Conservation (phyloP, 495 filamentous ascomycete species). For the Geoglossum glabrum region DNA sequence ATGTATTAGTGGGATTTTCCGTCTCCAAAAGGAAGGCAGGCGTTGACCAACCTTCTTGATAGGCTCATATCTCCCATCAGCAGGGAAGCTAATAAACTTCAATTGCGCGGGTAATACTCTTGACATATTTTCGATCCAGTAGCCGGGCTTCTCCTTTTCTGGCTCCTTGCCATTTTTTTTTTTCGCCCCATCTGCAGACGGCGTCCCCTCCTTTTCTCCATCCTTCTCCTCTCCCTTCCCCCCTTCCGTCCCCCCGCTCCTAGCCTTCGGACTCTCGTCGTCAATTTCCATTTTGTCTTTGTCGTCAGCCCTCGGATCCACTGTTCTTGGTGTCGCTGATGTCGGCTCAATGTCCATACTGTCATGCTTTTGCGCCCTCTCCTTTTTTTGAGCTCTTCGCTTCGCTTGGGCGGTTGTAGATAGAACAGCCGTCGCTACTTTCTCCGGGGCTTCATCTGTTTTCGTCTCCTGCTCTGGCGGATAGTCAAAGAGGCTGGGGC, state of each 20-base stretch:
- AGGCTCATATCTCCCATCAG: constrained; percentile 67
- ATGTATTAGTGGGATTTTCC: neutral
- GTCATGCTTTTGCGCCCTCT: constrained; percentile 49
- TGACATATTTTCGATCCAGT: constrained; percentile 92
- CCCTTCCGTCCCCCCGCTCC: constrained; percentile 34
- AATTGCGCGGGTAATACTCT: constrained; percentile 82
- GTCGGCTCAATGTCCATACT: constrained; percentile 66
- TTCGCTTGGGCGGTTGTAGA: constrained; percentile 95
- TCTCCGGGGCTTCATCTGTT: constrained; percentile 75
- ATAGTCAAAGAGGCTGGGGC: constrained; percentile 92
- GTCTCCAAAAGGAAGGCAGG: neutral
- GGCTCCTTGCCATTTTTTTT: constrained; percentile 57
- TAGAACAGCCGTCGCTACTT: constrained; percentile 88
- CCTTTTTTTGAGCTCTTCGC: constrained; percentile 61
- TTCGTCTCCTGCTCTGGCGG: constrained; percentile 92
- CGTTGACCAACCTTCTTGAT: constrained; percentile 65
- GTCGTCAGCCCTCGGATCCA: constrained; percentile 30
- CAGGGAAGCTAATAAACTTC: constrained; percentile 76
- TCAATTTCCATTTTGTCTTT: constrained; percentile 84
- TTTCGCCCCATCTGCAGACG: constrained; percentile 29
- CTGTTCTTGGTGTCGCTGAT: constrained; percentile 55
- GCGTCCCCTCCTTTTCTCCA: constrained; percentile 25
- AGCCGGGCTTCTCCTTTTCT: constrained; percentile 93
- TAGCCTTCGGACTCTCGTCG: constrained; percentile 28
- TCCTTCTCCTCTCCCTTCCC: constrained; percentile 42